Percentiles rank a stretch among this genome's conserved stretches.
Evolutionary conservation across 345 rosid genomes (phyloP).

Genomic region (Populus tremula): DNA sequence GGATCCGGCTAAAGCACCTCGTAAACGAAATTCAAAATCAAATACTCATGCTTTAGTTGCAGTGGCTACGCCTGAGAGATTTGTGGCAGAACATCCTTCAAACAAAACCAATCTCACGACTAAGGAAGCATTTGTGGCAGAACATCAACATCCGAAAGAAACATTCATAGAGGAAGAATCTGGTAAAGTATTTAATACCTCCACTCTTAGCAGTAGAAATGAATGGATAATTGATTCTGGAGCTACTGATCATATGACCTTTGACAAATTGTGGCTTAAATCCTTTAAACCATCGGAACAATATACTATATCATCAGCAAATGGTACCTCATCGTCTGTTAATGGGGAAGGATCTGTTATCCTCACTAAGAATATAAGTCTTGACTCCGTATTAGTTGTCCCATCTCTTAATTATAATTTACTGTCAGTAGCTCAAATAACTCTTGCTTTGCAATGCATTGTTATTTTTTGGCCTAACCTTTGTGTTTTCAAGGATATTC

Average conservation of each 20-base stretch:
- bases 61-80: too few species aligned
- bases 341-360: background rate
- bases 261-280: background rate
- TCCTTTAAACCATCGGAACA: background rate
- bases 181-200: background rate
- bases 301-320: background rate
- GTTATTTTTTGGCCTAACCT: background rate
- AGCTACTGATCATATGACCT: background rate
- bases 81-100: background rate
- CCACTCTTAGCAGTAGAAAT: background rate
- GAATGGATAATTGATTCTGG: constrained; percentile 1
- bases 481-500: too few species aligned
- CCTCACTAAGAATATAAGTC: background rate
- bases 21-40: too few species aligned
- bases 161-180: too few species aligned
- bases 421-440: background rate
- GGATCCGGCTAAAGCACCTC: too few species aligned
- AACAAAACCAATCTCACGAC: background rate
- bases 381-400: background rate
- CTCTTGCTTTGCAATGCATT: background rate
- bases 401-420: background rate
- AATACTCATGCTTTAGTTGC: too few species aligned
- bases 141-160: too few species aligned
- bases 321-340: background rate
- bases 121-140: too few species aligned